A percentile compares a stretch with the other conserved stretches of the same genome.
Conservation (phyloP, 441 rosid genomes). For the Biscutella auriculata region DNA sequence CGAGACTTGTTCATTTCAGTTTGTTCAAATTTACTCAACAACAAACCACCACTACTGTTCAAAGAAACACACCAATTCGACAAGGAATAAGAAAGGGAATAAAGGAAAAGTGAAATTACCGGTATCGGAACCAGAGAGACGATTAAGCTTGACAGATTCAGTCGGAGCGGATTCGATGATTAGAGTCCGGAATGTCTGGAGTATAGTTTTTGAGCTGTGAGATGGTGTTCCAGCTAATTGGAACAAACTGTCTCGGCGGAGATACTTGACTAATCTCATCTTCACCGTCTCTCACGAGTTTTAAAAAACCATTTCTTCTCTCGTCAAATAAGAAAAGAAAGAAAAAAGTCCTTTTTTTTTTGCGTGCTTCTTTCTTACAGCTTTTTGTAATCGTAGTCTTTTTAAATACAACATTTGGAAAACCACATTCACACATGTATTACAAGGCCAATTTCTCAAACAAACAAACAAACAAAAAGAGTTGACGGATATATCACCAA, state of each 20-base stretch:
- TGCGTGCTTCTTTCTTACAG: no score
- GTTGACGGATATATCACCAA: no score
- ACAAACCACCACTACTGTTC: not conserved
- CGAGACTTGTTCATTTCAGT: not conserved
- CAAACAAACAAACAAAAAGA: no score
- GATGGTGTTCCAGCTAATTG: slow-evolving; percentile 10
- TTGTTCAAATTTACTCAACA: not conserved
- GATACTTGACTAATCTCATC: slow-evolving; percentile 21
- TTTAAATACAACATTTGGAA: no score
- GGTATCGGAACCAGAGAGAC: slow-evolving; percentile 52
- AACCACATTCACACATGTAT: no score
- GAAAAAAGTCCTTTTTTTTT: no score
- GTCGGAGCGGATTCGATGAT: slow-evolving; percentile 51
- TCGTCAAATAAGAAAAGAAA: no score
- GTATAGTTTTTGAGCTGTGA: slow-evolving; percentile 13
- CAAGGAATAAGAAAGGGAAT: not conserved
- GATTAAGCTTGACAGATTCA: slow-evolving; percentile 53
- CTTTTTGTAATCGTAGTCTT: no score
- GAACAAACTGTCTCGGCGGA: slow-evolving; percentile 16
- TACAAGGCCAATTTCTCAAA: no score
- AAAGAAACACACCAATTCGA: not conserved
- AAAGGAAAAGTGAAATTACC: slow-evolving; percentile 29
- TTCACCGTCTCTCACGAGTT: not conserved
- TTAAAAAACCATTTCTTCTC: not conserved
- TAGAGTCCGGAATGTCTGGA: slow-evolving; percentile 42